Base-by-base conservation (phyloP, 768 basidiomycete species). In the Mycena indigotica region DNA sequence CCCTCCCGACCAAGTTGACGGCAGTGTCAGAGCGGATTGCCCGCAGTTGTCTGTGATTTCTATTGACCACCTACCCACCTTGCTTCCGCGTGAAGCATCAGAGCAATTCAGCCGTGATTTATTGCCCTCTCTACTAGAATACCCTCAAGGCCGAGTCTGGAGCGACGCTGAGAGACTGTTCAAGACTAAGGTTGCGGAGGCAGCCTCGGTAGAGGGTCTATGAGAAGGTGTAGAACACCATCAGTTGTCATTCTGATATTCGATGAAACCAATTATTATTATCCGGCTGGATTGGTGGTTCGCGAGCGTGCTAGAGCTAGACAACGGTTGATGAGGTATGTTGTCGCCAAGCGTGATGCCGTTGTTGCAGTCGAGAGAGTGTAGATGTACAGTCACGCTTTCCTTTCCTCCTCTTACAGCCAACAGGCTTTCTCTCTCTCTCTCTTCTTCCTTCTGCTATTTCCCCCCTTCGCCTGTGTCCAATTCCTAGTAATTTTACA, bases 51-150 rank as follows among this genome's bases (percentile, higher is more conserved):
- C 86, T 5, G 91, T 98, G 61, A 85, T 97, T 62, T 95, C 97
- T 15, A 98, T 99, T 60, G 97, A 98, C 75, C 96, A 98, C 70
- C 80, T 98, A 61, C 97, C 97, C 10, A 97, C 96, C 25, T 77
- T 98, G 57, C 82, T 99, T 30, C 97, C 97, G 23, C 82, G 97
- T 49, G 97, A 99, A 73, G 89, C 96, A 3, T 97, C 95, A 1
- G 96, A 99, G 73, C 95, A 97, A 68, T 98, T 98, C 76, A 95
- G 93, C 67, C 65, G 73, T 2, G 93, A 95, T 72, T 80, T 98
- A 24, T 77, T 96, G 29, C 93, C 95, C 6, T 90, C 93, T 5
- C 73, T 98, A 60, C 71, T 95, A 23, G 73, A 85, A 66, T 75
- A 89, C 50, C 87, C 88, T 0, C 66, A 83, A 50, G 73, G 86